phyloP scores from a whole-genome alignment of 345 rosid genomes.

The Carallia brachiata region DNA sequence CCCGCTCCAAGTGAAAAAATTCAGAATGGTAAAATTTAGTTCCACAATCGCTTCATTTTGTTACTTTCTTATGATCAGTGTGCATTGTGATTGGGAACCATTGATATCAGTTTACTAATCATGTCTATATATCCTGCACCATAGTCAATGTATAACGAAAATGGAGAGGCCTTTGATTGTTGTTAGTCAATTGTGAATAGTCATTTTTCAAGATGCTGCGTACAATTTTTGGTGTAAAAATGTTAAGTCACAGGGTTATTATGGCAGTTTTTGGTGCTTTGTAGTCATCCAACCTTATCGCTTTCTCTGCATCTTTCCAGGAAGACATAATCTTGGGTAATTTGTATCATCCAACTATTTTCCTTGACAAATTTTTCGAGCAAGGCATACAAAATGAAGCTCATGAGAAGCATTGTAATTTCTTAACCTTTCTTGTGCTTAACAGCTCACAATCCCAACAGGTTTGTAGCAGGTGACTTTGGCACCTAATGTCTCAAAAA shows the following conservation, averaged over 20 bases:
- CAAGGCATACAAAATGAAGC: neutral
- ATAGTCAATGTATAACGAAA: neutral
- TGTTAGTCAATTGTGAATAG: conserved; percentile 4
- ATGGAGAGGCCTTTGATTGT: neutral
- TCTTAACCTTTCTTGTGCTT: no score
- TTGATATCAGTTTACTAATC: neutral
- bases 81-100: no score
- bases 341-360: no score
- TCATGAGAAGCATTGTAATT: no score
- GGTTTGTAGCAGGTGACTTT: conserved; percentile 97
- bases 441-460: conserved; percentile 21
- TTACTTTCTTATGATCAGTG: neutral
- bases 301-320: conserved; percentile 1
- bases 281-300: neutral
- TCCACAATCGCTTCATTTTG: neutral
- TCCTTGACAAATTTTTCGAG: no score
- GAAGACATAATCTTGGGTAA: neutral
- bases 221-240: neutral
- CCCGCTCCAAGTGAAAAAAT: conserved; percentile 56
- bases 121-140: neutral
- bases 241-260: neutral
- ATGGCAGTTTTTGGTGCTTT: neutral
- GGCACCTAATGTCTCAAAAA: conserved; percentile 64
- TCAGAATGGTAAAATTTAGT: conserved; percentile 70
- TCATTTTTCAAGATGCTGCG: neutral